Percentiles rank a stretch among this genome's conserved stretches.
Evolutionary conservation across 768 basidiomycete species (phyloP).

Genomic region (Boletus rubroflammeus): DNA sequence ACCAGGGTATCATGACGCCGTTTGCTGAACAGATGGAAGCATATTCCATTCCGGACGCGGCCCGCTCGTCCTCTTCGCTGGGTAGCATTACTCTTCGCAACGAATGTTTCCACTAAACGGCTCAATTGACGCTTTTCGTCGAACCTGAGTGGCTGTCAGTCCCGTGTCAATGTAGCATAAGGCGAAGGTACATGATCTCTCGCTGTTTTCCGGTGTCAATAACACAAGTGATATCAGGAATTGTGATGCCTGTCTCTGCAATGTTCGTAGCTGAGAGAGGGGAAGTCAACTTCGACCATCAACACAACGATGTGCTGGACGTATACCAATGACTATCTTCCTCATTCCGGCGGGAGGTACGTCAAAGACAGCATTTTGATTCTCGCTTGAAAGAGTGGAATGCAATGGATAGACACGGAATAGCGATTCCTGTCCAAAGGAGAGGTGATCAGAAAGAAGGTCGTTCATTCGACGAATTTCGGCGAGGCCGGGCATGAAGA

Average conservation of each 20-base stretch:
- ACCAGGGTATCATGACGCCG: conserved; percentile 78
- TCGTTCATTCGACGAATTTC: conserved; percentile 91
- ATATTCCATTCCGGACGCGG: conserved; percentile 83
- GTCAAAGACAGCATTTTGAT: conserved; percentile 89
- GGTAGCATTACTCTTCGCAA: conserved; percentile 87
- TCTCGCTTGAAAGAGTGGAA: conserved; percentile 89
- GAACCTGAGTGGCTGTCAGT: conserved; percentile 48
- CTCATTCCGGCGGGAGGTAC: conserved; percentile 72
- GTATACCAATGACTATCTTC: conserved; percentile 90
- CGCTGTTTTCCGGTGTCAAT: conserved; percentile 93
- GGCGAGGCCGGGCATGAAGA: conserved; percentile 94
- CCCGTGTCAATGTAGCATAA: neutral
- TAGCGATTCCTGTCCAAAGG: conserved; percentile 56
- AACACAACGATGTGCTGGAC: neutral
- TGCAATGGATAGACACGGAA: conserved; percentile 87
- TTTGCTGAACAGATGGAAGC: conserved; percentile 95
- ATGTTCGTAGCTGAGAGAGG: conserved; percentile 72
- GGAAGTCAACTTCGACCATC: neutral
- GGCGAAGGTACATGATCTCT: conserved; percentile 70
- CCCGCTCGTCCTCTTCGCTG: conserved; percentile 90
- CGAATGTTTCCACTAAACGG: conserved; percentile 84
- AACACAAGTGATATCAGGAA: conserved; percentile 95
- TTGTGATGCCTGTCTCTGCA: conserved; percentile 96
- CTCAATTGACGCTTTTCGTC: conserved; percentile 98
- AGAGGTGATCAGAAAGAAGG: conserved; percentile 66